Conservation (phyloP, 1,284 basidiomycete genomes). For the Ceraceosorus guamensis region DNA sequence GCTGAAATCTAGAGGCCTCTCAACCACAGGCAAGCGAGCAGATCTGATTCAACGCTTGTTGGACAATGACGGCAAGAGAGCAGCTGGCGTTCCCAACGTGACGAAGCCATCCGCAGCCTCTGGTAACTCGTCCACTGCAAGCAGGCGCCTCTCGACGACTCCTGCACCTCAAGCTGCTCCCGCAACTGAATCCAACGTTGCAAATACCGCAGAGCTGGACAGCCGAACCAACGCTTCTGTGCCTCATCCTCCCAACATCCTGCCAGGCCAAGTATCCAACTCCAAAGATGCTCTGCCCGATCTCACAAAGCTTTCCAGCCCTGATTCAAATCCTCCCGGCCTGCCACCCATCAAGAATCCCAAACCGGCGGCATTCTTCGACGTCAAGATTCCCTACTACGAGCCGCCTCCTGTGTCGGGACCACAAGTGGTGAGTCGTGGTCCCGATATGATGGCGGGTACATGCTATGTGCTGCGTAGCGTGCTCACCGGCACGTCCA, state of each 20-base stretch:
- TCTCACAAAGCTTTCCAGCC: background rate
- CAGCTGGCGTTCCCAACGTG: background rate
- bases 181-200: background rate
- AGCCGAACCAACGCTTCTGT: background rate
- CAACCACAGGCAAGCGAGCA: constrained; percentile 9
- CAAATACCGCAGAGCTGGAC: background rate
- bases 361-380: constrained; percentile 5
- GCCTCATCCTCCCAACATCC: constrained; percentile 8
- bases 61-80: constrained; percentile 4
- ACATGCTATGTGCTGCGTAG: background rate
- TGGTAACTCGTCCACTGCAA: background rate
- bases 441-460: background rate
- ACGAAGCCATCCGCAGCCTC: background rate
- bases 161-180: background rate
- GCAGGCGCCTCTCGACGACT: background rate
- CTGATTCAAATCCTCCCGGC: constrained; percentile 12
- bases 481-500: background rate
- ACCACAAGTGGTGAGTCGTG: constrained; percentile 13
- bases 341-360: constrained; percentile 13
- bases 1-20: constrained; percentile 6
- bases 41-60: constrained; percentile 10
- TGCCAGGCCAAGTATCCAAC: constrained; percentile 11
- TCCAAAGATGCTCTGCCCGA: background rate
- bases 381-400: constrained; percentile 15
- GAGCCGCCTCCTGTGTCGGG: background rate